Percentiles rank a stretch among this genome's conserved stretches.
Evolutionary conservation across 2,329 filamentous ascomycete species (phyloP).

Genomic region (Aspergillus jensenii): DNA sequence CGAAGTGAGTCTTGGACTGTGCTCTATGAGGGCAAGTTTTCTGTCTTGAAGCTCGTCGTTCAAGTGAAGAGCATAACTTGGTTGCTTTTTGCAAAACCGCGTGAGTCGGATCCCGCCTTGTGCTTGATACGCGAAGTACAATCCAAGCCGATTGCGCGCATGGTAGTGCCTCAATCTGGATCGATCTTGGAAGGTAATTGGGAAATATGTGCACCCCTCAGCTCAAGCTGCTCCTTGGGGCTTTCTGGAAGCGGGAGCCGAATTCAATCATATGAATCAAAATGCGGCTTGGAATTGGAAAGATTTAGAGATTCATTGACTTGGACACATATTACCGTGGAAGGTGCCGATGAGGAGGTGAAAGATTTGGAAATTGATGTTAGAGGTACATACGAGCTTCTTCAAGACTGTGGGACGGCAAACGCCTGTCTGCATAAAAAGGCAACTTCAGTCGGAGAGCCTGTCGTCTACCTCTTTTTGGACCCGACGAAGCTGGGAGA

Average conservation of each 20-base stretch:
- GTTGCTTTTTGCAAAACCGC: conserved; percentile 50
- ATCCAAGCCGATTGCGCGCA: conserved; percentile 48
- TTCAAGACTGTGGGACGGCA: conserved; percentile 60
- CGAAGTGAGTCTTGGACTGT: conserved; percentile 34
- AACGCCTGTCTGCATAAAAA: conserved; percentile 55
- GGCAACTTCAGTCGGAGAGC: conserved; percentile 10
- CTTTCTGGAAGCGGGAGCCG: conserved; percentile 36
- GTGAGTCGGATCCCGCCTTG: conserved; percentile 36
- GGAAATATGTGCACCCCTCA: conserved; percentile 45
- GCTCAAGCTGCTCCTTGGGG: conserved; percentile 31
- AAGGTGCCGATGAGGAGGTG: conserved; percentile 28
- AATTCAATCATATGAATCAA: conserved; percentile 40
- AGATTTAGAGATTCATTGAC: conserved; percentile 44
- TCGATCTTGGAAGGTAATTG: conserved; percentile 43
- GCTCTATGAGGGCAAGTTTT: conserved; percentile 26
- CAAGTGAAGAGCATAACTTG: conserved; percentile 39
- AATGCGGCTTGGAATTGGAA: conserved; percentile 39
- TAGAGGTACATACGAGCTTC: conserved; percentile 51
- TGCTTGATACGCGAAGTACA: conserved; percentile 45
- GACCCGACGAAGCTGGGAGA: conserved; percentile 54
- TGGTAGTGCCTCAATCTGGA: conserved; percentile 40
- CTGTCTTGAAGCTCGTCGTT: conserved; percentile 29
- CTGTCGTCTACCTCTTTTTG: conserved; percentile 56
- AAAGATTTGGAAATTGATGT: conserved; percentile 40
- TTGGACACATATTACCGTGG: conserved; percentile 45